Evolutionary conservation across 257 asterid species (phyloP).

Genomic region (Forsythia viridissima): DNA sequence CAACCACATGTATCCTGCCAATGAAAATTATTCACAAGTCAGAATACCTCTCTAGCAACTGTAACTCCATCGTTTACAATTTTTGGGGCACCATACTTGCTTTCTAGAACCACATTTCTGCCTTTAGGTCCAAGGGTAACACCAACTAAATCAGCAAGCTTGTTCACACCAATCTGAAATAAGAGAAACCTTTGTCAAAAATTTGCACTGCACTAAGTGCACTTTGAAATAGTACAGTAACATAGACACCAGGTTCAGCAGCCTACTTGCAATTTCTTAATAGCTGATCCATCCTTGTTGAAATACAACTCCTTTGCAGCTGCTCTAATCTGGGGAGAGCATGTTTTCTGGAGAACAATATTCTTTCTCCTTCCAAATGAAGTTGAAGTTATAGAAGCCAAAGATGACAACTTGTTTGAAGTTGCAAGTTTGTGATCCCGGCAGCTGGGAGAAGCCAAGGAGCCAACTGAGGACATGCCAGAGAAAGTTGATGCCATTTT

Average conservation of each 20-base stretch:
- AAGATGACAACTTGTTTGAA: conserved; percentile 65
- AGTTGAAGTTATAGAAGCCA: conserved; percentile 58
- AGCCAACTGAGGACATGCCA: conserved; percentile 73
- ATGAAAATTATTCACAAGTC: neutral
- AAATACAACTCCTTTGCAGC: conserved; percentile 87
- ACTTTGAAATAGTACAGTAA: neutral
- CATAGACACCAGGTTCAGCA: neutral
- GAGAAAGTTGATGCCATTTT: conserved; percentile 79
- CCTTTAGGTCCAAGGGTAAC: conserved; percentile 99
- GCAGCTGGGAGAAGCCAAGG: conserved; percentile 72
- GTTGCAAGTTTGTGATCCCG: conserved; percentile 52
- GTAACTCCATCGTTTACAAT: conserved; percentile 98
- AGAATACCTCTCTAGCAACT: conserved; percentile 81
- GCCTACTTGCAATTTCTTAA: conserved; percentile 76
- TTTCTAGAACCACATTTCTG: conserved; percentile 92
- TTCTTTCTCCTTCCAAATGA: conserved; percentile 60
- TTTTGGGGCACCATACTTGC: conserved; percentile 96
- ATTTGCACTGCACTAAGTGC: neutral
- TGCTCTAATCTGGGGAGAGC: conserved; percentile 58
- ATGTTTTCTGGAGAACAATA: conserved; percentile 40
- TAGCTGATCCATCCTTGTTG: conserved; percentile 97
- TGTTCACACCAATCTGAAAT: conserved; percentile 81
- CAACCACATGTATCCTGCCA: neutral
- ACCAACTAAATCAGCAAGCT: conserved; percentile 93
- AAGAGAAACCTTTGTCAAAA: conserved; percentile 3